These are phyloP conservation scores for Ophiocordyceps camponoti-floridani DNA, from an alignment of 2,329 filamentous ascomycete genomes.

Conservation along the genomic window DNA sequence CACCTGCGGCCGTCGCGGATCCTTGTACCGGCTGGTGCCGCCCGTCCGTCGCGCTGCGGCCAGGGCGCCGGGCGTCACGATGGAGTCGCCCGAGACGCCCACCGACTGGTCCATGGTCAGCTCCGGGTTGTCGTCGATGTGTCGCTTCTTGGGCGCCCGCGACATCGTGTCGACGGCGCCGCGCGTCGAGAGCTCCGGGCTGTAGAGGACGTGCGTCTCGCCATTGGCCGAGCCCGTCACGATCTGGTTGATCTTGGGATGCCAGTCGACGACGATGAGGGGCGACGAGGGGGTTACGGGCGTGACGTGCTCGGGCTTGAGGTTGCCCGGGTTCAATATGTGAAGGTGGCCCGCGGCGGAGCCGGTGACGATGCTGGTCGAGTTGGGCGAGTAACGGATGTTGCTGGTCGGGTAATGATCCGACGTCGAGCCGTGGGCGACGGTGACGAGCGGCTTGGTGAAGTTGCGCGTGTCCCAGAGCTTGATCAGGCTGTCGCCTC, in stretches of 20 bases:
- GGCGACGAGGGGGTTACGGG: constrained; percentile 74
- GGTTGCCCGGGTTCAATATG: constrained; percentile 83
- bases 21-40: constrained; percentile 49
- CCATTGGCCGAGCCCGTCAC: constrained; percentile 83
- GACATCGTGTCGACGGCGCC: constrained; percentile 85
- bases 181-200: constrained; percentile 60
- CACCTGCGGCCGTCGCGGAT: constrained; percentile 72
- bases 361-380: constrained; percentile 73
- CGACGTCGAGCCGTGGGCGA: constrained; percentile 65
- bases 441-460: constrained; percentile 69
- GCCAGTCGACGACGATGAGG: constrained; percentile 77
- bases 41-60: constrained; percentile 37
- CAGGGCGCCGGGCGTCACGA: constrained; percentile 50
- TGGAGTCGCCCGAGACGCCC: constrained; percentile 68
- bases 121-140: constrained; percentile 82
- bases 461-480: constrained; percentile 96
- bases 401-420: constrained; percentile 70
- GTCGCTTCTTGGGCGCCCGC: constrained; percentile 81
- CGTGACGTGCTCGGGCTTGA: constrained; percentile 69
- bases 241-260: constrained; percentile 90
- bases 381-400: constrained; percentile 76
- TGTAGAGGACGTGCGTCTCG: constrained; percentile 81
- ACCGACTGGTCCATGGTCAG: constrained; percentile 70
- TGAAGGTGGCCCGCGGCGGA: constrained; percentile 74
- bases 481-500: constrained; percentile 85